Percentiles rank a stretch among this genome's conserved stretches.
Evolutionary conservation across 768 basidiomycete genomes (phyloP).

Genomic region (Kwoniella sp.): DNA sequence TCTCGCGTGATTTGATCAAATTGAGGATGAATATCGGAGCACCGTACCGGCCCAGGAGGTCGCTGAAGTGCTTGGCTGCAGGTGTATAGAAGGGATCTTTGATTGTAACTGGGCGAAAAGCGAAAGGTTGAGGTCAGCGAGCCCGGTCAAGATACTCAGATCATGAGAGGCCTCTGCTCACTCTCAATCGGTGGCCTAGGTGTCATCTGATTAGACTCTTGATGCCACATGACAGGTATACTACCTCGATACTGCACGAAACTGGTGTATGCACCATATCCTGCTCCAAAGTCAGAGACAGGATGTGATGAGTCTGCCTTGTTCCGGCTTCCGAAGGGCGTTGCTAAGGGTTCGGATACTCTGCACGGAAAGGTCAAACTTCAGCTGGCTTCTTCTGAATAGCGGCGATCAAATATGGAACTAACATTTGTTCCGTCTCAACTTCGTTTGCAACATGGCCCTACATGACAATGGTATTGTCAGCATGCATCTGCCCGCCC

Average conservation of each 20-base stretch:
- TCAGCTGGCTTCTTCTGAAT: conserved; percentile 5
- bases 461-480: conserved; percentile 56
- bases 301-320: conserved; percentile 7
- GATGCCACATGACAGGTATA: conserved; percentile 95
- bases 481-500: conserved; percentile 3
- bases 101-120: conserved; percentile 67
- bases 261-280: conserved; percentile 80
- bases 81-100: conserved; percentile 94
- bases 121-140: conserved; percentile 15
- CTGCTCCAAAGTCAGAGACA: conserved; percentile 22
- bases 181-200: conserved; percentile 95
- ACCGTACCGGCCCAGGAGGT: conserved; percentile 85
- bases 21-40: conserved; percentile 87
- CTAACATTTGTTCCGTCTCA: conserved; percentile 88
- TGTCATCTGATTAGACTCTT: conserved; percentile 86
- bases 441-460: conserved; percentile 99
- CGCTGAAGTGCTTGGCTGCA: conserved; percentile 88
- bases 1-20: conserved; percentile 69
- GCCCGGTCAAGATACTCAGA: not conserved
- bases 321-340: conserved; percentile 38
- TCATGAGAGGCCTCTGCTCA: conserved; percentile 57
- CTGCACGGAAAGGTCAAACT: conserved; percentile 11
- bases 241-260: conserved; percentile 96
- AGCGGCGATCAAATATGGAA: not conserved
- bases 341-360: conserved; percentile 54